Evolutionary conservation across 2,329 filamentous ascomycete genomes (phyloP).

Genomic region (Epichloe sibirici): DNA sequence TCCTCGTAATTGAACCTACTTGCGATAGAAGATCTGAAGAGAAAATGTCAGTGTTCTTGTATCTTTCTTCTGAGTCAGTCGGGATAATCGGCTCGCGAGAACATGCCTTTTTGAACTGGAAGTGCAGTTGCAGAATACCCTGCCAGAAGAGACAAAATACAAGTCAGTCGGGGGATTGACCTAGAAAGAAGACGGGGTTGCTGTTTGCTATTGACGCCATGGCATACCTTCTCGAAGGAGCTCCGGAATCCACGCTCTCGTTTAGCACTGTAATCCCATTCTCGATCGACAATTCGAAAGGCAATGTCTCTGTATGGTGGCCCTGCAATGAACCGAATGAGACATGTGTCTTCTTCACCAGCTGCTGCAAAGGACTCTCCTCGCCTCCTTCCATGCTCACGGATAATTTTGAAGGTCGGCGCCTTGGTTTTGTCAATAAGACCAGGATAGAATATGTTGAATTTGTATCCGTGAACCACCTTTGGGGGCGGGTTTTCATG

Average conservation of each 20-base stretch:
- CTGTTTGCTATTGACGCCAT: constrained; percentile 6
- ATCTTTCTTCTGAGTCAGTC: not conserved
- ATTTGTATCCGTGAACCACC: constrained; percentile 97
- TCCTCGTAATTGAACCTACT: constrained; percentile 1
- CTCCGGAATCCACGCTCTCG: constrained; percentile 88
- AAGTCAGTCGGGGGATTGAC: not conserved
- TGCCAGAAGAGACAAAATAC: not conserved
- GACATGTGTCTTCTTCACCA: constrained; percentile 91
- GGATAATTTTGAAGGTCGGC: constrained; percentile 89
- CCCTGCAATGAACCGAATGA: constrained; percentile 91
- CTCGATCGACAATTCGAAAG: constrained; percentile 93
- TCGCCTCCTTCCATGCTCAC: constrained; percentile 77
- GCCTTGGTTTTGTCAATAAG: constrained; percentile 90
- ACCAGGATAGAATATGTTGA: constrained; percentile 98
- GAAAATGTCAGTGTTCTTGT: not conserved
- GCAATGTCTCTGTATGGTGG: constrained; percentile 95
- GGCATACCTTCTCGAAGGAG: constrained; percentile 86
- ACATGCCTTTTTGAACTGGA: constrained; percentile 90
- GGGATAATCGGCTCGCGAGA: not conserved
- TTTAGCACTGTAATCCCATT: constrained; percentile 98
- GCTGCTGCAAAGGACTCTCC: constrained; percentile 89
- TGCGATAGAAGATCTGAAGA: constrained; percentile 9
- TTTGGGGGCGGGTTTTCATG: constrained; percentile 98
- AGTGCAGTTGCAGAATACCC: constrained; percentile 79
- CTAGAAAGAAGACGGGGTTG: constrained; percentile 7